Evolutionary conservation across 208 protist species (phyloP), one percentile per base, ranked within the genome.

Genomic region (Trypanosoma mega): DNA sequence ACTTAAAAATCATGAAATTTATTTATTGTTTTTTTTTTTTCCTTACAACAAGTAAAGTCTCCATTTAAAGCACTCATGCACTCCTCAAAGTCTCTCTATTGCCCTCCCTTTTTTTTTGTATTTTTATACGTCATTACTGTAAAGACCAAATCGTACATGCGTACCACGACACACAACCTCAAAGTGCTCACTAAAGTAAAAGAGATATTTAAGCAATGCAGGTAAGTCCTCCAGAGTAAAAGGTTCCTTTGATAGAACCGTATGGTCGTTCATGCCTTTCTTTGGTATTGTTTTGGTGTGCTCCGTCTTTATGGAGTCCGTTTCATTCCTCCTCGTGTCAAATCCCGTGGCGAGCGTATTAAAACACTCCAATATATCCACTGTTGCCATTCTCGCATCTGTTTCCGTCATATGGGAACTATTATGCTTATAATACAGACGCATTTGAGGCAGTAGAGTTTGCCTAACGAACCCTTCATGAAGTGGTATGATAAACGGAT

Each of bases 361-460:
- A 21, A 70, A 70, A 47, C 48, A 63, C 6, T 63, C 36, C 9
- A 70, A 20, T n/a, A 63, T 57, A 55, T 63, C 48, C 29, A 70
- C 45, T 7, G 54, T 63, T 26, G 27, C 51, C 23, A 31, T 57
- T 12, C 34, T n/a, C n/a, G n/a, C n/a, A n/a, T n/a, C 34, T 6
- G 6, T 39, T 39, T 39, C 34, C 34, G 6, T 12, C 34, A 6
- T 6, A 39, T 6, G 34, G 12, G 8, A 39, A 39, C 6, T 23
- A 21, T 14, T 33, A 12, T 44, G 26, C 44, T 51, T 20, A 31
- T 71, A 50, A 54, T 80, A 92, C n/a, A 20, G 16, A n/a, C 14
- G 8, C 81, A 92, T 78, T 1, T 62, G 55, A 0, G 85, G 85
- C 37, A 85, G 58, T 11, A 92, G 57, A 18, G 87, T 67, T 12